These are phyloP conservation scores for Ulvella scutata DNA, from an alignment of 139 green algal species.

Conservation along the genomic window DNA sequence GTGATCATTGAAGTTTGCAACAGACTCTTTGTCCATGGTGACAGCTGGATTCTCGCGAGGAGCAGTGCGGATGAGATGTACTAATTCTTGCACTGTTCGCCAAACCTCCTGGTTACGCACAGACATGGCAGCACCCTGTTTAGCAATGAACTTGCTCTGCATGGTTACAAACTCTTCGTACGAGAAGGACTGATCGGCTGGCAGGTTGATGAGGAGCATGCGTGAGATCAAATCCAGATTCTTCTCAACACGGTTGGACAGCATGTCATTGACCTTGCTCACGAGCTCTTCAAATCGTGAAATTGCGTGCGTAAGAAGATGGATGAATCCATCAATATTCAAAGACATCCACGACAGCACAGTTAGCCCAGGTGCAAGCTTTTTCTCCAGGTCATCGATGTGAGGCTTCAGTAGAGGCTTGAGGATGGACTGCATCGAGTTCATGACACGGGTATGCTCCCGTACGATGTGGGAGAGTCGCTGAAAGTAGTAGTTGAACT, in stretches of 20 bases:
- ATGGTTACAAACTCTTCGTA: slow-evolving; percentile 73
- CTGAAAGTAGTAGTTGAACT: slow-evolving; percentile 76
- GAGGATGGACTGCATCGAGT: slow-evolving; percentile 33
- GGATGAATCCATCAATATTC: slow-evolving; percentile 87
- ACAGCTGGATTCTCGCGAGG: slow-evolving; percentile 56
- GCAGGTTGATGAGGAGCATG: slow-evolving; percentile 65
- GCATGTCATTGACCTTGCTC: slow-evolving; percentile 65
- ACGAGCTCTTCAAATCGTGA: slow-evolving; percentile 67
- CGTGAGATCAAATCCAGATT: slow-evolving; percentile 52
- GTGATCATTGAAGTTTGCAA: slow-evolving; percentile 21
- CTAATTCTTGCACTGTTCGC: slow-evolving; percentile 51
- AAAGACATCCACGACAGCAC: slow-evolving; percentile 75
- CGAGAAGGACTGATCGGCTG: slow-evolving; percentile 59
- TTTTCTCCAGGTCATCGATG: slow-evolving; percentile 71
- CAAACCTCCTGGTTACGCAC: slow-evolving; percentile 59
- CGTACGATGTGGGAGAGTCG: slow-evolving; percentile 53
- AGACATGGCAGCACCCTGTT: slow-evolving; percentile 40
- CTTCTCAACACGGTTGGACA: slow-evolving; percentile 67
- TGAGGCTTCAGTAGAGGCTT: slow-evolving; percentile 67
- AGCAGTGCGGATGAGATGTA: slow-evolving; percentile 25
- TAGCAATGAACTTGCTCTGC: slow-evolving; percentile 45
- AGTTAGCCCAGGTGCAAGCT: slow-evolving; percentile 65
- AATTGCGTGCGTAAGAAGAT: slow-evolving; percentile 61
- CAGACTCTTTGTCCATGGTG: slow-evolving; percentile 24
- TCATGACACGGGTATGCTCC: slow-evolving; percentile 53